phyloP scores from a whole-genome alignment of 139 green algal genomes.

The Trebouxia sp. region DNA sequence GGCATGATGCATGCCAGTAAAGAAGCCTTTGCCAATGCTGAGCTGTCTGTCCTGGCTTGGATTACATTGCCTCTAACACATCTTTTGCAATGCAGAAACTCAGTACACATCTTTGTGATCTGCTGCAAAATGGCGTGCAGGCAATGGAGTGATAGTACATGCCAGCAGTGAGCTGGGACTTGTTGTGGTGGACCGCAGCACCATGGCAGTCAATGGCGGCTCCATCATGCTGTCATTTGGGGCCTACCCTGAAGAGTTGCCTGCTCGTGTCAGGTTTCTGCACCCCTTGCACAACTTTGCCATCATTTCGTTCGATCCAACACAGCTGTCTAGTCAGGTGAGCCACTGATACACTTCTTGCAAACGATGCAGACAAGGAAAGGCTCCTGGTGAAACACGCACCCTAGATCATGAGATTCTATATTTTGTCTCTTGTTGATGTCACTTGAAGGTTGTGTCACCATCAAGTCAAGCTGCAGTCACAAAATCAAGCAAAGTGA shows the following conservation, averaged over 20 bases:
- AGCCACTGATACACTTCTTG: not conserved
- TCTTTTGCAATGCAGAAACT: no score
- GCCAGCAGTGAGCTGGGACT: constrained; percentile 57
- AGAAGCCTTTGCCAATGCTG: no score
- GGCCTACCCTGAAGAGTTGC: constrained; percentile 80
- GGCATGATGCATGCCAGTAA: no score
- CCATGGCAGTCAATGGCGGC: constrained; percentile 69
- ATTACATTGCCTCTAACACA: no score
- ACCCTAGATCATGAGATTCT: no score
- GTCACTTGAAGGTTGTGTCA: no score
- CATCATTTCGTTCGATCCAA: constrained; percentile 70
- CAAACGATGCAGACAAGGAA: not conserved
- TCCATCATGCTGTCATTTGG: constrained; percentile 88
- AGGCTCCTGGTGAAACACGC: no score
- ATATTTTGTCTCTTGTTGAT: no score
- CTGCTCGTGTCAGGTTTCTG: constrained; percentile 73
- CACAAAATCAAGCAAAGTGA: no score
- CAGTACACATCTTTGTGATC: no score
- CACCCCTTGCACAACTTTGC: constrained; percentile 89
- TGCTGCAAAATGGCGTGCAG: constrained; percentile 18
- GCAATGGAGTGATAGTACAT: constrained; percentile 70
- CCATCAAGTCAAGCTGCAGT: no score
- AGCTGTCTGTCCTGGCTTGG: no score
- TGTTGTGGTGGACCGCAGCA: constrained; percentile 90
- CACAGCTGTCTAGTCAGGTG: constrained; percentile 59